These are phyloP conservation scores for Rhizopus arrhizus DNA, from an alignment of 371 early-diverging fungal species.

Conservation along the genomic window DNA sequence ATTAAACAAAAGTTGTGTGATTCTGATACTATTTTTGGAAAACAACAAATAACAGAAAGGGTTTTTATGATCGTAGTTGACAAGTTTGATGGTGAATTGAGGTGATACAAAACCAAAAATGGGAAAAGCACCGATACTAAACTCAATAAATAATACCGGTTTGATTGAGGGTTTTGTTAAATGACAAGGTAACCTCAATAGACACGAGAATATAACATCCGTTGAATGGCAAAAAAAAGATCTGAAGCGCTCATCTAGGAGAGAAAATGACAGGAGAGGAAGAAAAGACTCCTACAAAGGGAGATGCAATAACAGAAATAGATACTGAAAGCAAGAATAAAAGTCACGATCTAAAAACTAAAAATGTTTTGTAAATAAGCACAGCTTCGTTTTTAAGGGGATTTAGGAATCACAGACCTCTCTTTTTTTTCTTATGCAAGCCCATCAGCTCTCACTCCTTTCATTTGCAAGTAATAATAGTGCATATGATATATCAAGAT, in stretches of 20 bases:
- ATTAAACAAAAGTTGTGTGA: background rate
- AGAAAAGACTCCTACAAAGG: conserved; percentile 8
- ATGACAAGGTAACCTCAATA: no score
- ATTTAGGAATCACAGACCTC: no score
- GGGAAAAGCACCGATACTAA: no score
- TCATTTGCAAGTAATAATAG: conserved; percentile 3
- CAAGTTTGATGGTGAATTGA: background rate
- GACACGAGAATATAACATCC: background rate
- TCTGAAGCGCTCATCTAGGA: conserved; percentile 1
- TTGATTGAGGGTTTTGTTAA: no score
- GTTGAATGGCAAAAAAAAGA: background rate
- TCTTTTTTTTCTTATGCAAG: no score
- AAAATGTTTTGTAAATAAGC: conserved; percentile 8
- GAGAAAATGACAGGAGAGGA: background rate
- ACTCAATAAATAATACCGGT: no score
- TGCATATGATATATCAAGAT: conserved; percentile 24
- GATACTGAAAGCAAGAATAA: conserved; percentile 18
- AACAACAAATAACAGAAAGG: background rate
- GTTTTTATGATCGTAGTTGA: background rate
- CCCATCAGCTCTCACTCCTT: background rate
- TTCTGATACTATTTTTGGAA: conserved; percentile 19
- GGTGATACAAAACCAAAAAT: background rate
- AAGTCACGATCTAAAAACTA: conserved; percentile 22
- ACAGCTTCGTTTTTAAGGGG: background rate
- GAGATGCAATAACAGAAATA: background rate